These are phyloP conservation scores for Zychaea mexicana DNA, from an alignment of 371 early-diverging fungal species.

Conservation along the genomic window DNA sequence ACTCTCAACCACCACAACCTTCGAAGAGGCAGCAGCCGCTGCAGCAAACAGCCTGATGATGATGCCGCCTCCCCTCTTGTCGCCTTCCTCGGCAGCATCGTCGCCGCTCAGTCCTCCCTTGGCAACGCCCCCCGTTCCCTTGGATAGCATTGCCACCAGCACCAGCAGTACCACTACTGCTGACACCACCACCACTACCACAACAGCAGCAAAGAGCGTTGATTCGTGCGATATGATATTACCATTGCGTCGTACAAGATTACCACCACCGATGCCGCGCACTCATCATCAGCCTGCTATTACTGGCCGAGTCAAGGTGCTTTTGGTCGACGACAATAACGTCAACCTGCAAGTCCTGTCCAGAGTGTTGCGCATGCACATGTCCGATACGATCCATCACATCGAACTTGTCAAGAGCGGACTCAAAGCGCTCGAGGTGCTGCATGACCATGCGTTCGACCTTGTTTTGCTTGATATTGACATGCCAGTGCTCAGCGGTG, in stretches of 20 bases:
- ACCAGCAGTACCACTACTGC: too few relatives aligned
- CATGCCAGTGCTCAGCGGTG: constrained; percentile 62
- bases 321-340: constrained; percentile 60
- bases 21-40: background rate
- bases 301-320: constrained; percentile 7
- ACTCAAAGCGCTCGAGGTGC: constrained; percentile 39
- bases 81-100: background rate
- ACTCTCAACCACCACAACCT: constrained; percentile 1
- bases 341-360: constrained; percentile 61
- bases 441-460: constrained; percentile 46
- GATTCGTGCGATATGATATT: background rate
- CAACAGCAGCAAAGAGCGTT: background rate
- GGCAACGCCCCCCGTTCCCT: background rate
- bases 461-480: constrained; percentile 66
- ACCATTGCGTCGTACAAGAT: constrained; percentile 3
- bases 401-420: constrained; percentile 47
- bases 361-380: constrained; percentile 52
- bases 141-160: too few relatives aligned
- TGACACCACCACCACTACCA: background rate
- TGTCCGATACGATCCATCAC: constrained; percentile 44
- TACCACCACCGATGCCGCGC: too few relatives aligned
- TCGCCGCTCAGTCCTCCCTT: constrained; percentile 5
- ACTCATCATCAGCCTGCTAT: constrained; percentile 3
- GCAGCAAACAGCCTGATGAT: background rate
- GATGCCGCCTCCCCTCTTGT: background rate